Base-by-base conservation (phyloP, 2,329 filamentous ascomycete species). In the Paramyrothecium sp. region DNA sequence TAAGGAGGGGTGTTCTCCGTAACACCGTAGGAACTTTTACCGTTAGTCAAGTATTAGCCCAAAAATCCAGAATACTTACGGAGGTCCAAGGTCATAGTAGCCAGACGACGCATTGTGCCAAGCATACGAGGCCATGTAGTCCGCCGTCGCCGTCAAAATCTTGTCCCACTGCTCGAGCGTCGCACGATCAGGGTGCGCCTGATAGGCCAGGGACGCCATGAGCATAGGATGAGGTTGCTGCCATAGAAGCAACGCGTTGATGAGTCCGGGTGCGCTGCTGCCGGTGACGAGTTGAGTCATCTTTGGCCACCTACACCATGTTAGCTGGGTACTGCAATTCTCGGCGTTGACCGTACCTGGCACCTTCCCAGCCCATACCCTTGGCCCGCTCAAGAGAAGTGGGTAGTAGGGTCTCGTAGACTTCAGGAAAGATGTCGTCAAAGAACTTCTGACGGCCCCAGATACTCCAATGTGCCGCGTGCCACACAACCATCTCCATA, bases 201-300 rank as follows among this genome's bases (percentile, higher is more conserved):
- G 64, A 30, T 66, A 65, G 1, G 67, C 80, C 19, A 80, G 69
- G 65, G 85, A 83, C 0, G 84, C 84, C 62, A 86, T 83, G 64
- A 83, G 84, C 75, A 86, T 81, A 0, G 80, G 75, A 65, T 87
- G 84, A 8, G 83, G 83, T 62, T 58, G 84, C 62, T 87, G 84
- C 84, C 84, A 87, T 56, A 86, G 81, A 3, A 88, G 71, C 2
- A 87, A 71, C 11, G 78, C 80, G 65, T 87, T 87, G 65, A 87
- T 86, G 60, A 84, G 80, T 2, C 85, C 84, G 1, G 84, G 66
- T 0, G 65, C 65, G 16, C 65, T 69, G 10, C 57, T 54, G 0
- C 64, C 65, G 0, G 62, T 67, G 0, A 59, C 51, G 0, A 61
- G 52, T 10, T 76, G 67, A 1, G 66, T 69, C 68, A 70, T 70